Base-by-base conservation (phyloP, 768 basidiomycete genomes). In the Asterophora lycoperdoides region DNA sequence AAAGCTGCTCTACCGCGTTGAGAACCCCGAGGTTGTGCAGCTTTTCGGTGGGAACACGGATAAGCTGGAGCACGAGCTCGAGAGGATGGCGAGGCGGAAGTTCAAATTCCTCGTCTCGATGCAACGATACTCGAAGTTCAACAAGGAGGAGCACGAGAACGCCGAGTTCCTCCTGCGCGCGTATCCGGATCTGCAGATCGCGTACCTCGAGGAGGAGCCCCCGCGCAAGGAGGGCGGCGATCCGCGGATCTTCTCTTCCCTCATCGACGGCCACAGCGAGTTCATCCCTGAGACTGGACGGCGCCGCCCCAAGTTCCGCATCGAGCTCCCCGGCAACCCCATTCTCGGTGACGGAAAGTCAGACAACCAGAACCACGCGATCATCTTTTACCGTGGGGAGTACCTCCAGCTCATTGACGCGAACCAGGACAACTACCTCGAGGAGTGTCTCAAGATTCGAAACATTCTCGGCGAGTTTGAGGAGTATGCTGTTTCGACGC, bases 41-140 rank as follows among this genome's bases (percentile, higher is more conserved):
- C 78, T 87, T 41, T 97, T 93, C 58, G 95, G 96, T 34, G 95
- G 94, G 11, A 98, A 98, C 70, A 96, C 95, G 2, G 96, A 98
- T 69, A 90, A 84, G 64, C 80, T 98, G 38, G 96, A 98, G 67
- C 83, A 89, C 28, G 96, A 98, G 68, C 79, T 98, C 42, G 96
- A 98, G 68, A 83, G 93, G 41, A 98, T 98, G 95, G 88, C 93
- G 8, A 80, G 95, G 34, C 80, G 96, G 62, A 98, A 98, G 74
- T 99, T 98, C 84, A 96, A 97, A 68, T 98, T 98, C 59, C 82
- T 97, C 57, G 93, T 98, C 20, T 97, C 95, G 42, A 98, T 98
- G 96, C 96, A 98, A 68, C 84, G 96, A 28, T 98, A 96, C 70
- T 90, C 92, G 59, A 98, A 98, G 71, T 99, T 99, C 78, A 96